Evolutionary conservation across 2,329 filamentous ascomycete genomes (phyloP).

Genomic region (Cercospora brassicicola): DNA sequence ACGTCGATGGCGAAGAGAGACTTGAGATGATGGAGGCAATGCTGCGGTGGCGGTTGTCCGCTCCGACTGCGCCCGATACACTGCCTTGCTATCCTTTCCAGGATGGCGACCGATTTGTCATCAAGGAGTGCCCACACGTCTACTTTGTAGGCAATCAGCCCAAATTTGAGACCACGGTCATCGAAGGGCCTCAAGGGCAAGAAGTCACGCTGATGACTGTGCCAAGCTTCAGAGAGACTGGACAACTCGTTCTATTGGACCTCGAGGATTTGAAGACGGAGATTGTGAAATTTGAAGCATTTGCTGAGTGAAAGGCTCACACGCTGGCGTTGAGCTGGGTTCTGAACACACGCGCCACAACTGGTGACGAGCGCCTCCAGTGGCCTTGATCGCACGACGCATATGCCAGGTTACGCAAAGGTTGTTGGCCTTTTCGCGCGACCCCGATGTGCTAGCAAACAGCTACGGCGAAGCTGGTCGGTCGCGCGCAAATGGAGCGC

Average conservation of each 20-base stretch:
- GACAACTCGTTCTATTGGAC: constrained; percentile 80
- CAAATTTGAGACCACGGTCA: constrained; percentile 60
- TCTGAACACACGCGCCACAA: neutral
- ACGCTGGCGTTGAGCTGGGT: neutral
- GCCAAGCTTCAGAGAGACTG: constrained; percentile 75
- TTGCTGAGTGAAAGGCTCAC: constrained; percentile 20
- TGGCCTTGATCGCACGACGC: neutral
- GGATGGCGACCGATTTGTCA: constrained; percentile 85
- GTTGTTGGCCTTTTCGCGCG: neutral
- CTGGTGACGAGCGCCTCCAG: neutral
- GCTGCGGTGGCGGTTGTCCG: constrained; percentile 85
- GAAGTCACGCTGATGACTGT: constrained; percentile 76
- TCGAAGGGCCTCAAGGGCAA: constrained; percentile 60
- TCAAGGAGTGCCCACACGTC: constrained; percentile 81
- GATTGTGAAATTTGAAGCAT: constrained; percentile 59
- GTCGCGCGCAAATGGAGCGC: neutral
- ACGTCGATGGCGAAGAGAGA: constrained; percentile 70
- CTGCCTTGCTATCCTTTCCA: constrained; percentile 97
- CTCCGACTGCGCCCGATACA: constrained; percentile 94
- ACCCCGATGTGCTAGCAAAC: neutral
- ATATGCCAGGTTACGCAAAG: neutral
- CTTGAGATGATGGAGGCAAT: constrained; percentile 92
- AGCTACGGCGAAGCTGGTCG: neutral
- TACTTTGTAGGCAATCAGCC: constrained; percentile 71
- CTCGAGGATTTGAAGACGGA: constrained; percentile 80